These are phyloP conservation scores for Terana coerulea DNA, from an alignment of 768 basidiomycete species.

Conservation along the genomic window DNA sequence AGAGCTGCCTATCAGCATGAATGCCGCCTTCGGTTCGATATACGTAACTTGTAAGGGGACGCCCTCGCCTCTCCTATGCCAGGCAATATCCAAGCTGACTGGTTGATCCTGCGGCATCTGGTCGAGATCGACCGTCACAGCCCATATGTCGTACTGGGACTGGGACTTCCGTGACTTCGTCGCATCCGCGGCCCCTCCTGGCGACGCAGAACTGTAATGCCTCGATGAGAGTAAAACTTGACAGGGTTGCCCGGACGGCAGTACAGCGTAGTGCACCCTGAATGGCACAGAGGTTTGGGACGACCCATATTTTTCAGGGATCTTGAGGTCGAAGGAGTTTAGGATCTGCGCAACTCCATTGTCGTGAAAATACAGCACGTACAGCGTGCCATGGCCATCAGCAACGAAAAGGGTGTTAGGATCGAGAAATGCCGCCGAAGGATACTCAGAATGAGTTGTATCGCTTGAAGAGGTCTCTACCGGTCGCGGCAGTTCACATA, in stretches of 20 bases:
- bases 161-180: background rate
- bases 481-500: slow-evolving; percentile 59
- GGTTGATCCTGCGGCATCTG: slow-evolving; percentile 32
- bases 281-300: slow-evolving; percentile 33
- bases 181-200: background rate
- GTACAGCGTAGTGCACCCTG: slow-evolving; percentile 40
- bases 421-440: slow-evolving; percentile 59
- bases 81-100: slow-evolving; percentile 49
- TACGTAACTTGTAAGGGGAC: slow-evolving; percentile 62
- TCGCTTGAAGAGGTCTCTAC: slow-evolving; percentile 39
- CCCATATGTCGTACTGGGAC: slow-evolving; percentile 65
- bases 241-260: slow-evolving; percentile 34
- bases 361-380: slow-evolving; percentile 47
- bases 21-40: slow-evolving; percentile 38
- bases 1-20: slow-evolving; percentile 58
- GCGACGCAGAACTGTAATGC: slow-evolving; percentile 30
- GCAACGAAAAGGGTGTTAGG: slow-evolving; percentile 49
- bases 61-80: slow-evolving; percentile 66
- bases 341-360: slow-evolving; percentile 39
- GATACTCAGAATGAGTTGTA: slow-evolving; percentile 62
- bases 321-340: slow-evolving; percentile 47
- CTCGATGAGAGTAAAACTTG: slow-evolving; percentile 58
- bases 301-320: slow-evolving; percentile 20
- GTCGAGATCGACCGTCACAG: slow-evolving; percentile 44
- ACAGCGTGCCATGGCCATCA: slow-evolving; percentile 69